phyloP scores from a whole-genome alignment of 768 basidiomycete genomes.

The Hygrocybe punicea region DNA sequence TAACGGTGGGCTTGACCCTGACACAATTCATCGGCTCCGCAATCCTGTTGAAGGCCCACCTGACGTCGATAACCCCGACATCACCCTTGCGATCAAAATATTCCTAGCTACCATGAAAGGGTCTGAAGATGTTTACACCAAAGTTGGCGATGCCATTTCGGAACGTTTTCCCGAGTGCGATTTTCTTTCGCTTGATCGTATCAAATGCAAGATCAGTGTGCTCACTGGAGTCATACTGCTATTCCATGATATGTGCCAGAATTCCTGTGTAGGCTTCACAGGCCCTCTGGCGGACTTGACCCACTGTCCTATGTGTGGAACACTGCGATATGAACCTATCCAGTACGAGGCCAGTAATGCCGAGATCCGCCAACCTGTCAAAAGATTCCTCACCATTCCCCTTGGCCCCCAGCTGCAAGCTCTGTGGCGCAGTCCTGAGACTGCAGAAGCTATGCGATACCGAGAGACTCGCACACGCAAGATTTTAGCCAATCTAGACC shows the following conservation, averaged over 20 bases:
- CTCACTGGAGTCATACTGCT: too few relatives aligned
- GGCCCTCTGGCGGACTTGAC: too few relatives aligned
- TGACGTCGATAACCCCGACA: neutral
- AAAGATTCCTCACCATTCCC: conserved; percentile 38
- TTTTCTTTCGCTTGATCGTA: too few relatives aligned
- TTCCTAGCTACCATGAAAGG: neutral
- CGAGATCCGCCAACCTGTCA: conserved; percentile 16
- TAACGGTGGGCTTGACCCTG: neutral
- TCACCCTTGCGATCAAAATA: neutral
- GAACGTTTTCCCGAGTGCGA: too few relatives aligned
- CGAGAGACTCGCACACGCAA: conserved; percentile 17
- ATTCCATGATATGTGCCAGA: too few relatives aligned
- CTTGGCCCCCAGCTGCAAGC: conserved; percentile 44
- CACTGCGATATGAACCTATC: too few relatives aligned
- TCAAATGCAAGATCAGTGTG: too few relatives aligned
- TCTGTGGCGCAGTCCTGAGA: conserved; percentile 17
- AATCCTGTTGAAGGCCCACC: neutral
- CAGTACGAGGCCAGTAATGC: neutral
- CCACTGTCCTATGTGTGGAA: too few relatives aligned
- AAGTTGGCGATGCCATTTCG: too few relatives aligned
- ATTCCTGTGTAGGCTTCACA: too few relatives aligned
- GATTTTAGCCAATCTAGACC: conserved; percentile 14
- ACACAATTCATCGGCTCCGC: neutral
- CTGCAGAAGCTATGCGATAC: conserved; percentile 30
- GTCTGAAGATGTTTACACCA: too few relatives aligned